phyloP scores from a whole-genome alignment of 371 early-diverging fungal genomes.

The Vavraia culicis region DNA sequence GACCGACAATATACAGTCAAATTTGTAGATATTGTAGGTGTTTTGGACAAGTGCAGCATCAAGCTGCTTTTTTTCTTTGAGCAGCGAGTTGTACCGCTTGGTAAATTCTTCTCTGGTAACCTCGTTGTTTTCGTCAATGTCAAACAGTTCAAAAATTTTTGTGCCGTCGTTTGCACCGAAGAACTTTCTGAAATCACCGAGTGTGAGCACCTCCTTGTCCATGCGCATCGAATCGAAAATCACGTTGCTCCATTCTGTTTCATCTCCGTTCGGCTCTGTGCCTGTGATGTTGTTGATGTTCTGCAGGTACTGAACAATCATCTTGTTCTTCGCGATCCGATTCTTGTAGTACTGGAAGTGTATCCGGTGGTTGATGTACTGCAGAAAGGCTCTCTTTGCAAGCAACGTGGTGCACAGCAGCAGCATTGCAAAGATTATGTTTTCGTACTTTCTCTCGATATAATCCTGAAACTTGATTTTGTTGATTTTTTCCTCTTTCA shows the following conservation, averaged over 20 bases:
- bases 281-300: constrained; percentile 8
- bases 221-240: constrained; percentile 1
- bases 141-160: constrained; percentile 10
- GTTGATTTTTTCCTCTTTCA: no score
- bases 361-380: no score
- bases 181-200: neutral
- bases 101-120: constrained; percentile 15
- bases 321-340: no score
- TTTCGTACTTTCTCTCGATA: no score
- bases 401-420: no score
- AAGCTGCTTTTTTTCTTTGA: constrained; percentile 20
- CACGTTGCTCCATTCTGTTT: constrained; percentile 8
- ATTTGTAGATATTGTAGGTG: constrained; percentile 9
- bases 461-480: no score
- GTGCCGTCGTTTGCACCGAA: constrained; percentile 13
- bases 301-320: no score
- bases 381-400: no score
- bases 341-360: no score
- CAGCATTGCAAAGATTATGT: no score
- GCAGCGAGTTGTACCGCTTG: constrained; percentile 12
- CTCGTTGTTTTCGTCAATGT: constrained; percentile 2
- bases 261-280: neutral
- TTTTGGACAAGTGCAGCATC: constrained; percentile 18
- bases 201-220: constrained; percentile 4
- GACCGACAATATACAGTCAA: constrained; percentile 2